Evolutionary conservation across 2,329 filamentous ascomycete genomes (phyloP).

Genomic region (Knufia petricola): DNA sequence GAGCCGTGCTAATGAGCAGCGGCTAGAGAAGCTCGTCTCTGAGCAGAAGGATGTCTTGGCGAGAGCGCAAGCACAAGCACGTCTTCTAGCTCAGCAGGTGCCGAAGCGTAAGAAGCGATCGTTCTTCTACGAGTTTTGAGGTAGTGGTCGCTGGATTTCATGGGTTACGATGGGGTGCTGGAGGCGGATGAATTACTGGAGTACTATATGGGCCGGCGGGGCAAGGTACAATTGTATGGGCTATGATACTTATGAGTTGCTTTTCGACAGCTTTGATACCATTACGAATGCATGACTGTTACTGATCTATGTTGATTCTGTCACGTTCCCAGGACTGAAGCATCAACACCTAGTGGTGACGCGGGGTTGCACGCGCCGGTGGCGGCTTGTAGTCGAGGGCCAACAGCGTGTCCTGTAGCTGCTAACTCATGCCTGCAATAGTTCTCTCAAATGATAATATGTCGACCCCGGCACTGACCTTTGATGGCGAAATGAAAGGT

Average conservation of each 20-base stretch:
- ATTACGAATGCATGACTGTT: neutral
- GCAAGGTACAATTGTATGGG: neutral
- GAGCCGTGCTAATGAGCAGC: neutral
- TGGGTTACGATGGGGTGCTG: neutral
- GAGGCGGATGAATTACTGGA: neutral
- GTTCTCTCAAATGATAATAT: too few species aligned
- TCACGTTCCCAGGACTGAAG: neutral
- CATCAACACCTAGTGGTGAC: too few species aligned
- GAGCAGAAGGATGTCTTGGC: conserved; percentile 5
- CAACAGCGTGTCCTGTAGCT: too few species aligned
- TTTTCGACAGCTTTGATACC: neutral
- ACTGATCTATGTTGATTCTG: neutral
- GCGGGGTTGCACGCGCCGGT: too few species aligned
- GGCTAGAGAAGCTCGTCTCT: neutral
- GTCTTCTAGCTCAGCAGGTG: neutral
- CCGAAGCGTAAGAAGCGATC: conserved; percentile 3
- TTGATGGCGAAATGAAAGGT: too few species aligned
- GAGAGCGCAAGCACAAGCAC: conserved; percentile 5
- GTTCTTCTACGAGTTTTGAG: neutral
- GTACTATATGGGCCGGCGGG: neutral
- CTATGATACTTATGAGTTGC: neutral
- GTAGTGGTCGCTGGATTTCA: neutral
- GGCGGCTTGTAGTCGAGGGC: too few species aligned
- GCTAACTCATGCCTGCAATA: too few species aligned
- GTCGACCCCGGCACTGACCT: too few species aligned